Evolutionary conservation across 148 eudicot species (phyloP), one percentile per base, ranked within the genome.

Genomic region (Diospyros lotus): DNA sequence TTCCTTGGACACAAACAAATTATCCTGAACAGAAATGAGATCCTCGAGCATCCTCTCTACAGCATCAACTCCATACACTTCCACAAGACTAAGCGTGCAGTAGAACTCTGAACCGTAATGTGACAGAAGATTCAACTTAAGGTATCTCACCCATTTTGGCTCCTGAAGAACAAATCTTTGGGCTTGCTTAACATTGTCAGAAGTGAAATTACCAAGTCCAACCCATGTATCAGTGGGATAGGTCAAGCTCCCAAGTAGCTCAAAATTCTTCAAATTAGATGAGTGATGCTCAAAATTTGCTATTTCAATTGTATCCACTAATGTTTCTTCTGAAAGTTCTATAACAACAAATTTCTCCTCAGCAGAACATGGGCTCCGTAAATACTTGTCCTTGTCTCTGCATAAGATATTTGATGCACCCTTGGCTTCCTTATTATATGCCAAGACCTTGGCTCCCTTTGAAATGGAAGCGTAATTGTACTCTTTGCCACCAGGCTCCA

Each of bases 21-120:
- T 82, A 74, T 85, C 90, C 73, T 91, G 92, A 74, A 76, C 89
- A 73, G 95, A 86, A 53, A 94, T 80, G 68, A 95, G 84, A 85
- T 95, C 99, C 83, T 92, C 97, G 60, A 95, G 80, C 99, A 95
- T 95, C 78, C 83, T 82, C 83, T 95, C 99, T 64, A 95, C 90
- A 39, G 99, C 99, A 87, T 95, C 99, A 40, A 95, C 93, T 48
- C 99, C 99, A 79, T 90, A 95, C 61, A 95, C 94, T 82, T 95
- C 96, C n/a, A 95, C 79, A 64, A 87, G 79, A 81, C 97, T 95
- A 41, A 93, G 77, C 4, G 99, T 95, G 77, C 99, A 95, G 73
- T 95, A 95, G 68, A 93, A 93, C 85, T 93, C 99, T 2, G 93
- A 86, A 48, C 99, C 99, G 79, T 90, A 77, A 89, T 95, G 99